Evolutionary conservation across 768 basidiomycete species (phyloP), one percentile per base, ranked within the genome.

Genomic region (Trametes elegans): DNA sequence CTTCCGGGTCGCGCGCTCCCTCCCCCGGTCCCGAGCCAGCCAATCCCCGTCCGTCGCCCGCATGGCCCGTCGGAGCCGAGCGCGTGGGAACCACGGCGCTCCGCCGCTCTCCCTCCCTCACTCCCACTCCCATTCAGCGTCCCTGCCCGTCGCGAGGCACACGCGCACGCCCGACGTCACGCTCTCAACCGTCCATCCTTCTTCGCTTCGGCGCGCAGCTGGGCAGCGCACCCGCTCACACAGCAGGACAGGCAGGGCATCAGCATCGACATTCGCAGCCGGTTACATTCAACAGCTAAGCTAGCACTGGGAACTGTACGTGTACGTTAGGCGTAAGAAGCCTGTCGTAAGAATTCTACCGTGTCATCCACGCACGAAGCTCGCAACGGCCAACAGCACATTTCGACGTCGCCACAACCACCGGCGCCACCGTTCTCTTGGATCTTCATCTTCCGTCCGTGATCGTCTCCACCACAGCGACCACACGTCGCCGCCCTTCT

Each of bases 41-140:
- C 42, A 53, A 38, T 43, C 41, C 14, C 26, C 42, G 51, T 18
- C 2, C 42, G 51, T 10, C 27, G 23, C 42, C 34, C 51, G 29
- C 42, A 16, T 46, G 45, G 23, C 34, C 14, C 48, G 32, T 41
- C 61, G 61, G 61, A 50, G 49, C 61, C 61, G 61, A 62, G 36
- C 32, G 31, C 58, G 58, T 57, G 61, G 36, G 54, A 59, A 45
- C 40, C n/a, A 23, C 47, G 32, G 27, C 45, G 13, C 28, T 36
- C 16, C 21, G 24, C 19, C 51, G 13, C 9, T 13, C 28, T 4
- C 23, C 3, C 19, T 3, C 9, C 31, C 9, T 31, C 44, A 28
- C 23, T 6, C 28, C 13, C 5, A 10, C 3, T 7, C 32, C 13
- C n/a, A 7, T 9, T 23, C 40, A 19, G 13, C 21, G 23, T 11